Conservation (phyloP, 2,329 filamentous ascomycete species). For the Stagonosporopsis tanaceti region DNA sequence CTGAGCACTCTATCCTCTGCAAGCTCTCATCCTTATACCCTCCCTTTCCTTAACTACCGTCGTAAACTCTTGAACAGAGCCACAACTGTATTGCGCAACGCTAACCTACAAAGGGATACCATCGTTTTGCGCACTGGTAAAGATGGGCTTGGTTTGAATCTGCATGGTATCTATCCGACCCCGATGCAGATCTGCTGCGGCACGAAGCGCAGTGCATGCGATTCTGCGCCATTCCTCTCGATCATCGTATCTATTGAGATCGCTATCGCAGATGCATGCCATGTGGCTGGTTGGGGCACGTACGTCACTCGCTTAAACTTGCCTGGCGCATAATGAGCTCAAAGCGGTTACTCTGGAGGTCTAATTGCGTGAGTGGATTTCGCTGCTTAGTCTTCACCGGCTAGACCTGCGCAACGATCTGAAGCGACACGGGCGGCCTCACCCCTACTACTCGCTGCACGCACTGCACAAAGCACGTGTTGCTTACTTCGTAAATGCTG, state of each 20-base stretch:
- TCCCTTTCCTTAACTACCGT: neutral
- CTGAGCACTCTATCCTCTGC: neutral
- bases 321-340: slow-evolving; percentile 11
- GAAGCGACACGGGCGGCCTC: neutral
- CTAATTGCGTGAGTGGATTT: too few relatives aligned
- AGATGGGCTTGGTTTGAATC: neutral
- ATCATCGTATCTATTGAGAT: neutral
- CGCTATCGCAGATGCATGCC: neutral
- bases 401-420: neutral
- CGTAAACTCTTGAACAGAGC: neutral
- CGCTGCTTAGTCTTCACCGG: neutral
- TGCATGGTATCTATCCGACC: neutral
- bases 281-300: neutral
- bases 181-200: slow-evolving; percentile 1
- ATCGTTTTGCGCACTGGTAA: slow-evolving; percentile 5
- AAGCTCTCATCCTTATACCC: neutral
- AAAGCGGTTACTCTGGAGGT: slow-evolving; percentile 4
- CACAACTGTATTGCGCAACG: neutral
- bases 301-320: slow-evolving; percentile 1
- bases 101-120: slow-evolving; percentile 9
- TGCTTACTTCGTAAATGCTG: slow-evolving; percentile 2
- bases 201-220: neutral
- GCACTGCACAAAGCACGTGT: neutral
- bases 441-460: slow-evolving; percentile 2
- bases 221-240: neutral